These are phyloP conservation scores for Zizania latifolia DNA, from an alignment of 176 grass and related monocot genomes.

Conservation along the genomic window DNA sequence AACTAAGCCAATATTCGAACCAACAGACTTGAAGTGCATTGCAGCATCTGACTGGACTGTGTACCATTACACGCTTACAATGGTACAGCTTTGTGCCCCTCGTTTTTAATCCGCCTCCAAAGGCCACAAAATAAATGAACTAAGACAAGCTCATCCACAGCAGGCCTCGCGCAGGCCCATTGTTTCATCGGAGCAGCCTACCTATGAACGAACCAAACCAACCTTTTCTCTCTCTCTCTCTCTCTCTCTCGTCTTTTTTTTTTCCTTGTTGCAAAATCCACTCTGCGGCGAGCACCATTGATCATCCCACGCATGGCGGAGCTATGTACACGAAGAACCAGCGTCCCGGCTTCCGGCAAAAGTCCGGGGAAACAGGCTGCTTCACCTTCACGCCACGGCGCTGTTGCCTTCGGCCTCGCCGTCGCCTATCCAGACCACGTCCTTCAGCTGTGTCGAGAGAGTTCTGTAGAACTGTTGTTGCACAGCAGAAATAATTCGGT, in stretches of 20 bases:
- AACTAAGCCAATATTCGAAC: background rate
- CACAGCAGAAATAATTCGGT: background rate
- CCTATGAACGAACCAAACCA: conserved; percentile 45
- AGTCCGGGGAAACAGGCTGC: background rate
- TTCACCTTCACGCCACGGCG: conserved; percentile 19
- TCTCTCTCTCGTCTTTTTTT: background rate
- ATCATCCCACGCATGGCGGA: background rate
- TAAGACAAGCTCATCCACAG: conserved; percentile 40
- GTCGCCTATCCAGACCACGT: conserved; percentile 90
- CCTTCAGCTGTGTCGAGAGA: conserved; percentile 73
- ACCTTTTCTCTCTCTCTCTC: background rate
- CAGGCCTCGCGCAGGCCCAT: background rate
- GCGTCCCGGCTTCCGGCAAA: background rate
- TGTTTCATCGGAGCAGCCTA: conserved; percentile 51
- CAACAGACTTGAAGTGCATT: background rate
- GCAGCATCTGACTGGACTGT: background rate
- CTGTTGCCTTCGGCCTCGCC: conserved; percentile 48
- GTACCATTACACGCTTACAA: conserved; percentile 1
- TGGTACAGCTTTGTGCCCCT: background rate
- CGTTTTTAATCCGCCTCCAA: background rate
- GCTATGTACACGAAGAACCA: conserved; percentile 30
- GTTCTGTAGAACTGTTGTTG: conserved; percentile 87
- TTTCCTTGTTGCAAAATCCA: conserved; percentile 3
- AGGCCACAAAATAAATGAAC: conserved; percentile 17
- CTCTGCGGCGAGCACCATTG: background rate